Evolutionary conservation across 441 rosid species (phyloP), one percentile per base, ranked within the genome.

Genomic region (Corymbia calophylla): DNA sequence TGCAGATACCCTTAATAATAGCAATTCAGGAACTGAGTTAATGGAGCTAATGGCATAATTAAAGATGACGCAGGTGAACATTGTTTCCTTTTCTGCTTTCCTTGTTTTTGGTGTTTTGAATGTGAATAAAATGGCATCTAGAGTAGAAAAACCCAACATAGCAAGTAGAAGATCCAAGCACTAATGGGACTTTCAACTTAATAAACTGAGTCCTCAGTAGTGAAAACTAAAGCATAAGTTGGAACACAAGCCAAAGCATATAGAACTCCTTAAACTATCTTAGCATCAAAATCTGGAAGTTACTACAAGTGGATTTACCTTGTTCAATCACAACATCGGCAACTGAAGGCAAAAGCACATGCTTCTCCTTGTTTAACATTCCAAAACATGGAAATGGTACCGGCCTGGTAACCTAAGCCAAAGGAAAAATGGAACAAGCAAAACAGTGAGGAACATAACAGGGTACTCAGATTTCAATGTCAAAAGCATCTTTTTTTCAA

Each of bases 321-420:
- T 95, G 98, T 90, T 96, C 98, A 56, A 95, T 90, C 49, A 95
- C 93, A 87, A 96, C 89, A 84, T 96, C 98, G 17, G 94, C 94
- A 70, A 96, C 97, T 2, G 95, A 95, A 91, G 95, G 94, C 88
- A 96, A 90, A 68, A 96, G 89, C 88, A 96, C 93, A 92, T 95
- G 95, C 94, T 95, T 96, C 94, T 95, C 97, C 89, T 92, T 96
- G 91, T 95, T 93, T 49, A 96, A 90, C 86, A 93, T 94, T 89
- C 98, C 98, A 86, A 95, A 93, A 92, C 95, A 96, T 21, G 98
- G 98, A 91, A 95, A 94, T 86, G 94, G 90, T 23, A 95, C 95
- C 10, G 96, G 98, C 89, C 90, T 96, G 1, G 93, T 92, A 53
- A 94, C 96, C 98, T 96, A 89, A 88, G 86, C 88, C 88, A 32